A percentile compares a stretch with the other conserved stretches of the same genome.
phyloP scores from a whole-genome alignment of 2,329 filamentous ascomycete species.

The Coniochaeta ligniaria region DNA sequence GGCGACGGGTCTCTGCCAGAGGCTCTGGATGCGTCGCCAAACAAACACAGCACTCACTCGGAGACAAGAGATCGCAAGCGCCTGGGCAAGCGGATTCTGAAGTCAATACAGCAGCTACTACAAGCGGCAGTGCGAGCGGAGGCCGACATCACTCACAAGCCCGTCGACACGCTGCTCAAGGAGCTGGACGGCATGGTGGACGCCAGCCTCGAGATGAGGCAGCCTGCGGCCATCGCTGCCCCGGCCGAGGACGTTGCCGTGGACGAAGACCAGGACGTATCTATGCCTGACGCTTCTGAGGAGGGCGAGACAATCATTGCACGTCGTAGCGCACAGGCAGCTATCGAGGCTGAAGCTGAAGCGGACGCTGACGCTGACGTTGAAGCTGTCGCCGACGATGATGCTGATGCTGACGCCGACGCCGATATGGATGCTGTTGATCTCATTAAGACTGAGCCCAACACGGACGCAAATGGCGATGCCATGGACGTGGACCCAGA shows the following conservation, averaged over 20 bases:
- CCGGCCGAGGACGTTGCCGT: conserved; percentile 25
- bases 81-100: conserved; percentile 84
- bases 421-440: conserved; percentile 4
- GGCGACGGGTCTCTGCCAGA: conserved; percentile 19
- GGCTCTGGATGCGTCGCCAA: conserved; percentile 37
- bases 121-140: conserved; percentile 74
- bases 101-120: conserved; percentile 69
- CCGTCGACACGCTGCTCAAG: conserved; percentile 61
- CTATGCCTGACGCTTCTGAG: conserved; percentile 43
- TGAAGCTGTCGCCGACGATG: conserved; percentile 13
- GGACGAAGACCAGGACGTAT: conserved; percentile 31
- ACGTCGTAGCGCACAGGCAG: conserved; percentile 6
- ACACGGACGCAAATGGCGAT: conserved; percentile 29
- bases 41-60: conserved; percentile 43
- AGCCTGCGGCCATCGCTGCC: conserved; percentile 23
- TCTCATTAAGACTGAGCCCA: conserved; percentile 21
- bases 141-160: conserved; percentile 67
- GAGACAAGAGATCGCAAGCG: conserved; percentile 78
- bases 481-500: not conserved
- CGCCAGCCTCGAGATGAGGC: conserved; percentile 52
- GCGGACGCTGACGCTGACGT: conserved; percentile 7
- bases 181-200: conserved; percentile 71
- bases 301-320: conserved; percentile 38
- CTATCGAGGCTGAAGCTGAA: conserved; percentile 22
- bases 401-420: conserved; percentile 17